Base-by-base conservation (phyloP, 345 rosid species). In the Balakata baccata region DNA sequence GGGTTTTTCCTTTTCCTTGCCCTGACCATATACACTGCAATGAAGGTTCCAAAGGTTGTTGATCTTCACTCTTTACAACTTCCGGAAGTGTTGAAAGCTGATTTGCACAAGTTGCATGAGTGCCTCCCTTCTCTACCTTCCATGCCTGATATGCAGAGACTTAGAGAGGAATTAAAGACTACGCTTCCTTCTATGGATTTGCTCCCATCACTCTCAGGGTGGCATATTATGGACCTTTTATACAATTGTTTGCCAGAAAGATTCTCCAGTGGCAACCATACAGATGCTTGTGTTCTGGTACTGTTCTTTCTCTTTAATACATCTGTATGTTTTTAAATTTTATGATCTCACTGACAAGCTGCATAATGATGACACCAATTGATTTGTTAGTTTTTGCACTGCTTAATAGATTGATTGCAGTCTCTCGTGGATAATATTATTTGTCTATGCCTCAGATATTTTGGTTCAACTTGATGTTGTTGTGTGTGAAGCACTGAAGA, bases 1-100 rank as follows among this genome's bases (percentile, higher is more conserved):
- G 98, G 98, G n/a, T 94, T 94, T 84, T 94, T 94, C 84, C 70
- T 94, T 76, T 94, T 94, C 85, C 92, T 94, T 69, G 80, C 95
- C 65, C 87, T 94, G 38, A 90, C 98, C 16, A 87, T 92, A 77
- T 94, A 89, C 77, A 90, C 98, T 53, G 98, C 98, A 4, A 85
- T 56, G 69, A 88, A 84, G 86, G 87, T 90, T 74, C 98, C 98
- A 1, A 76, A 82, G 52, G 97, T 87, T 65, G 91, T 89, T 51
- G 97, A 94, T 83, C 90, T 94, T 77, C 90, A 92, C 45, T 83
- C 91, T 41, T 75, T 94, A 68, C 92, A 86, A 50, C 95, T 94
- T 71, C 88, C 97, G 7, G 89, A 88, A 70, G 77, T 81, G 11
- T 77, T 87, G 82, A 89, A 83, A 78, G 86, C 95, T 7, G 97